Conservation (phyloP, 768 basidiomycete genomes). For the Hypholoma fasciculare region DNA sequence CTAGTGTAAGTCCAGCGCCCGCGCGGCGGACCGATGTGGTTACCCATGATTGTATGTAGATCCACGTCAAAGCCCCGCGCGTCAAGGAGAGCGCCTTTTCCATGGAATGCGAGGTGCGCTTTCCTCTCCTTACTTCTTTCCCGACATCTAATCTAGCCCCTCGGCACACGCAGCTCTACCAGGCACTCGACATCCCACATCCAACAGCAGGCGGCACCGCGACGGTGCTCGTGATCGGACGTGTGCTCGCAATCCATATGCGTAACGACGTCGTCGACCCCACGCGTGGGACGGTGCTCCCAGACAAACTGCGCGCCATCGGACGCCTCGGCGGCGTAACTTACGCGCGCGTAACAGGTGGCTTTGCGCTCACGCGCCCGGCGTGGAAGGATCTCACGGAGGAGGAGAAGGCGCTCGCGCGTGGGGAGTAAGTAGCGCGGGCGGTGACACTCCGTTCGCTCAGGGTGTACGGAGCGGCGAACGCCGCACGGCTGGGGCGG, state of each 20-base stretch:
- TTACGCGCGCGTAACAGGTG: conserved; percentile 43
- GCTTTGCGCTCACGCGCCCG: conserved; percentile 56
- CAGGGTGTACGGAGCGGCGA: no score
- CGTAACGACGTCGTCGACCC: conserved; percentile 49
- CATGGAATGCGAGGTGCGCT: conserved; percentile 56
- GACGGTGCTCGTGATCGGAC: conserved; percentile 49
- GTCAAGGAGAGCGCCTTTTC: conserved; percentile 66
- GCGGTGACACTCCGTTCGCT: no score
- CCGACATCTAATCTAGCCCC: background rate
- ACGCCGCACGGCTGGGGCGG: no score
- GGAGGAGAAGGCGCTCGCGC: conserved; percentile 9
- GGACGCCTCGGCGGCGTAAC: conserved; percentile 54
- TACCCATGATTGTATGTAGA: conserved; percentile 20
- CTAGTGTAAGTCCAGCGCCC: conserved; percentile 45
- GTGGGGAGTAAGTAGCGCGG: background rate
- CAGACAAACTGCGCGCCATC: conserved; percentile 46
- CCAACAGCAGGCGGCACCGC: conserved; percentile 33
- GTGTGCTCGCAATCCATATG: conserved; percentile 56
- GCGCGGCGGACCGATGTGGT: background rate
- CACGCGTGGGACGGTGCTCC: conserved; percentile 42
- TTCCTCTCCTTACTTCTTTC: background rate
- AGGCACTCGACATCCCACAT: conserved; percentile 40
- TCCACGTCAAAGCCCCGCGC: conserved; percentile 49
- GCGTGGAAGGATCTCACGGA: conserved; percentile 49
- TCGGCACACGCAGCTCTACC: conserved; percentile 29